Conservation (phyloP, 345 rosid species). For the Excoecaria agallocha region DNA sequence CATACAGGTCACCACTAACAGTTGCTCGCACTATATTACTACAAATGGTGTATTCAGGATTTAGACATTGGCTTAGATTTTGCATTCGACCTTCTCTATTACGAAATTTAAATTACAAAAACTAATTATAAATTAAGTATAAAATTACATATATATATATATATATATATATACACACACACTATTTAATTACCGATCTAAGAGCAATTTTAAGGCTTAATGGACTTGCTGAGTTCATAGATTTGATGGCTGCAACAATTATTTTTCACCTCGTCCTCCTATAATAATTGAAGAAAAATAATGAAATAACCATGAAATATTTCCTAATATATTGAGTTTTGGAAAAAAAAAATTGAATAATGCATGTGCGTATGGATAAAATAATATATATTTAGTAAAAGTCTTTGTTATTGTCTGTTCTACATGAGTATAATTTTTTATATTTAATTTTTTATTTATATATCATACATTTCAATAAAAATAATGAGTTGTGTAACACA, state of each 20-base stretch:
- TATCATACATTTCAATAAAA: too few species aligned
- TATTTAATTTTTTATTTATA: too few species aligned
- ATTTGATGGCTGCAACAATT: slow-evolving; percentile 17
- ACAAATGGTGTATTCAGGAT: slow-evolving; percentile 18
- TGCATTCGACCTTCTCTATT: slow-evolving; percentile 16
- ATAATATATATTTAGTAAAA: too few species aligned
- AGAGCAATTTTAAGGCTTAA: slow-evolving; percentile 31
- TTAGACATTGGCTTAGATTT: slow-evolving; percentile 14
- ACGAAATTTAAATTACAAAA: not conserved
- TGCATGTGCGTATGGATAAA: too few species aligned
- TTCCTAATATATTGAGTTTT: not conserved
- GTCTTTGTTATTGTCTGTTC: too few species aligned
- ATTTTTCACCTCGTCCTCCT: slow-evolving; percentile 13
- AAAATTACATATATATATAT: too few species aligned
- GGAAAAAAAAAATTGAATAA: too few species aligned
- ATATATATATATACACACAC: too few species aligned
- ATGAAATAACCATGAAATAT: not conserved
- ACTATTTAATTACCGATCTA: slow-evolving; percentile 18
- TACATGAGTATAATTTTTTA: too few species aligned
- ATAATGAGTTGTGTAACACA: too few species aligned
- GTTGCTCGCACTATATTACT: slow-evolving; percentile 9
- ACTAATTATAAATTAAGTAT: too few species aligned
- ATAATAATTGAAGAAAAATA: not conserved
- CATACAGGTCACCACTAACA: slow-evolving; percentile 11
- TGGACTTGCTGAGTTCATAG: slow-evolving; percentile 28